Evolutionary conservation across 805 yeast genomes (phyloP).

Genomic region (Starmerella sp.): DNA sequence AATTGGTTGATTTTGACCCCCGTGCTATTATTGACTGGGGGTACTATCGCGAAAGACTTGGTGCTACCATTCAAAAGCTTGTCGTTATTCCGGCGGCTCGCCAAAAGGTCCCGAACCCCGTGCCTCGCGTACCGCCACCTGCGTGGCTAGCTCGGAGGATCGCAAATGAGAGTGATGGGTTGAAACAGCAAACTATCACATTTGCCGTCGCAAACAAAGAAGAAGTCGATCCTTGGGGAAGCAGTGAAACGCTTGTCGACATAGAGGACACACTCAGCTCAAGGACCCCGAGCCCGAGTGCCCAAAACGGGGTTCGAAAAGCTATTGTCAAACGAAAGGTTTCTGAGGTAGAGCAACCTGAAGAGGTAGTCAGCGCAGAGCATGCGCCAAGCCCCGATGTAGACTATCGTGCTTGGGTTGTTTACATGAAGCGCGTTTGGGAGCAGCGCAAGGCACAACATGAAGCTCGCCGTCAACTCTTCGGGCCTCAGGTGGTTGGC

Average conservation of each 20-base stretch:
- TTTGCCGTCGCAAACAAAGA: conserved; percentile 40
- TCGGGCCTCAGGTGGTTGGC: conserved; percentile 44
- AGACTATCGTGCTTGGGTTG: conserved; percentile 40
- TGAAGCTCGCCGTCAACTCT: conserved; percentile 59
- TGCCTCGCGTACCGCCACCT: conserved; percentile 88
- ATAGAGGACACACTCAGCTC: conserved; percentile 58
- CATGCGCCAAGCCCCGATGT: conserved; percentile 25
- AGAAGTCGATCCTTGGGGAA: conserved; percentile 11
- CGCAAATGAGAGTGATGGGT: conserved; percentile 46
- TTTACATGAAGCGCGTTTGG: conserved; percentile 84
- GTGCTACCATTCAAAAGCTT: conserved; percentile 87
- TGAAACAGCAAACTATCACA: conserved; percentile 57
- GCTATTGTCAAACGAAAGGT: conserved; percentile 26
- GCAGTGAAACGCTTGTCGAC: conserved; percentile 36
- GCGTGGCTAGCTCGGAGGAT: conserved; percentile 75
- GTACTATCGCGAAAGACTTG: conserved; percentile 80
- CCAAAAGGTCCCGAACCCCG: conserved; percentile 80
- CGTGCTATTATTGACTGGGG: conserved; percentile 86
- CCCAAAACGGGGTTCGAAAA: conserved; percentile 23
- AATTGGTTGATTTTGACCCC: conserved; percentile 73
- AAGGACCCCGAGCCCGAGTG: background rate
- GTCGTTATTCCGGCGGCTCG: conserved; percentile 96
- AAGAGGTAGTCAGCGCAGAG: conserved; percentile 18
- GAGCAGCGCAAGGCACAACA: conserved; percentile 59
- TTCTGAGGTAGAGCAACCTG: conserved; percentile 36